Evolutionary conservation across 2,329 filamentous ascomycete species (phyloP).

Genomic region (Aspergillus tubingensis): DNA sequence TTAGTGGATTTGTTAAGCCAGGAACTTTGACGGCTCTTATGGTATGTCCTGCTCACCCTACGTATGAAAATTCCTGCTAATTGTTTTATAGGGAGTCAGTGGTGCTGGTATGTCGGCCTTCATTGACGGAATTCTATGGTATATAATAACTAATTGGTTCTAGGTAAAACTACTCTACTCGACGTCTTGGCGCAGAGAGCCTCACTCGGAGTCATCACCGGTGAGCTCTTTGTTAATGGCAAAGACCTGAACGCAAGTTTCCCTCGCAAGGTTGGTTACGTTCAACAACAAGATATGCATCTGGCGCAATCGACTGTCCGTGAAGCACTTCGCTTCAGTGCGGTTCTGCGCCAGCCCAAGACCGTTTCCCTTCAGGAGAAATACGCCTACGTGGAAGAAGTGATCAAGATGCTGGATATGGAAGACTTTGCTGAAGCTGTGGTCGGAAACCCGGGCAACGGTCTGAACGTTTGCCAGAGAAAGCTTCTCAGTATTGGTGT

Average conservation of each 20-base stretch:
- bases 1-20: conserved; percentile 55
- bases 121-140: too few relatives aligned
- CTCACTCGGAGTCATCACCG: conserved; percentile 62
- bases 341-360: conserved; percentile 78
- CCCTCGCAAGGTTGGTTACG: conserved; percentile 62
- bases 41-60: conserved; percentile 24
- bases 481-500: conserved; percentile 85
- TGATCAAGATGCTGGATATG: conserved; percentile 83
- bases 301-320: conserved; percentile 79
- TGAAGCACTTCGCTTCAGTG: conserved; percentile 81
- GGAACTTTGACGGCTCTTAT: conserved; percentile 57
- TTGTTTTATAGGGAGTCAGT: conserved; percentile 49
- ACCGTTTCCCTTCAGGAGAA: conserved; percentile 71
- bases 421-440: conserved; percentile 84
- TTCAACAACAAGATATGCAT: conserved; percentile 74
- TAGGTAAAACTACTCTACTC: conserved; percentile 57
- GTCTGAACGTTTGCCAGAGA: conserved; percentile 60
- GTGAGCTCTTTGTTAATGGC: conserved; percentile 66
- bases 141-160: background rate
- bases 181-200: conserved; percentile 60
- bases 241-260: conserved; percentile 58
- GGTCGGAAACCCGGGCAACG: conserved; percentile 82
- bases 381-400: conserved; percentile 72
- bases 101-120: conserved; percentile 48
- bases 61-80: background rate